A percentile compares a stretch with the other conserved stretches of the same genome.
Evolutionary conservation across 75 land plant genomes (phyloP).

Genomic region (Gnetum montanum): DNA sequence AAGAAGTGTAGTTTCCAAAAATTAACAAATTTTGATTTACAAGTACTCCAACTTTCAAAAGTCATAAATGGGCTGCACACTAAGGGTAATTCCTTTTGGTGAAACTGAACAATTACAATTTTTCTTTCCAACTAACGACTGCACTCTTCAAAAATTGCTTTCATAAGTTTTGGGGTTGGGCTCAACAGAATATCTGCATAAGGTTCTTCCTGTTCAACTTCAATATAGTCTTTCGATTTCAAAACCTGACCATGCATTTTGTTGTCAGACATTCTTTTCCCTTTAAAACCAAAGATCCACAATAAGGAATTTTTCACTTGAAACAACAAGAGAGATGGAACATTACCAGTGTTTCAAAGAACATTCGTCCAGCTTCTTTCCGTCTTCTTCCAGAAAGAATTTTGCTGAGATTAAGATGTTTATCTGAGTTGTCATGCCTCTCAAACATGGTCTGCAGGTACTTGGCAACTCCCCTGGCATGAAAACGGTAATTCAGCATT

Average conservation of each 20-base stretch:
- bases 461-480: conserved; percentile 31
- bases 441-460: conserved; percentile 23
- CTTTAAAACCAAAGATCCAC: too few relatives aligned
- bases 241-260: conserved; percentile 21
- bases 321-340: neutral
- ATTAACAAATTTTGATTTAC: too few relatives aligned
- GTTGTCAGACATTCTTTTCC: too few relatives aligned
- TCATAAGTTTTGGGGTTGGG: conserved; percentile 21
- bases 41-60: too few relatives aligned
- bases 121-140: too few relatives aligned
- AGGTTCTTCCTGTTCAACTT: conserved; percentile 23
- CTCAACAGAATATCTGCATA: conserved; percentile 17
- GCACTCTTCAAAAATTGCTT: conserved; percentile 16
- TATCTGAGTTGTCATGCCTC: neutral
- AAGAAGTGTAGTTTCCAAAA: too few relatives aligned
- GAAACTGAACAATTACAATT: too few relatives aligned
- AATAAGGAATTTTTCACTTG: too few relatives aligned
- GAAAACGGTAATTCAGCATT: too few relatives aligned
- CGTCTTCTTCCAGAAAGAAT: conserved; percentile 23
- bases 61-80: too few relatives aligned
- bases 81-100: too few relatives aligned
- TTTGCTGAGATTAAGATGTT: conserved; percentile 15
- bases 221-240: conserved; percentile 34
- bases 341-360: conserved; percentile 33
- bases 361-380: conserved; percentile 38